Evolutionary conservation across 257 asterid species (phyloP), one percentile per base, ranked within the genome.

Genomic region (Leptodermis oblonga): DNA sequence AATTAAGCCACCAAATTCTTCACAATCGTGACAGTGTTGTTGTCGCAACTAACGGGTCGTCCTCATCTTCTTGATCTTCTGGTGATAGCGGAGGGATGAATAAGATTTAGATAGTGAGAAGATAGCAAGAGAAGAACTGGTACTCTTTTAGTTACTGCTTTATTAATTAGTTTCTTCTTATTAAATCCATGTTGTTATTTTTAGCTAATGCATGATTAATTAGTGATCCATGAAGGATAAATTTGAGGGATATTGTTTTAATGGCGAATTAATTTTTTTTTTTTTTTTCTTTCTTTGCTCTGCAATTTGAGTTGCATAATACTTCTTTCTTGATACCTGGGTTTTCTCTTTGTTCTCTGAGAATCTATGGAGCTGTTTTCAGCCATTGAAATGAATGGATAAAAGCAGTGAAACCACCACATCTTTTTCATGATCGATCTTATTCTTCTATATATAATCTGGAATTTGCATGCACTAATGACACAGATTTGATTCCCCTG

Each of bases 31-130:
- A 54, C 12, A 52, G 71, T 17, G 79, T 65, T 41, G 83, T 69
- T 52, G 75, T 76, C 62, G 81, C 81, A 42, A 76, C 88, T 70
- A 81, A 85, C 83, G 92, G 87, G 41, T 85, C 88, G 20, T 85
- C 86, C 34, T 85, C 85, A 37, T 86, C 90, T 73, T 85, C 92
- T 75, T 88, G 62, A 74, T 68, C 77, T 75, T 28, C 8, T 61
- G 48, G 30, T 58, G 49, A 59, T 70, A 58, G 25, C 56, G 56
- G 39, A 26, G 42, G 78, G 76, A 76, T 74, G 73, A 76, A 88
- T 79, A 79, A 85, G 56, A 74, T 20, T 76, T 76, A 76, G 76
- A 45, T 70, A 70, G 73, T 20, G 31, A 68, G 7, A n/a, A n/a
- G 60, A 68, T 42, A 23, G 36, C 15, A 20, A 51, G 4, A 62